phyloP scores from a whole-genome alignment of 2,329 filamentous ascomycete genomes.

The Phaeoacremonium minimum region DNA sequence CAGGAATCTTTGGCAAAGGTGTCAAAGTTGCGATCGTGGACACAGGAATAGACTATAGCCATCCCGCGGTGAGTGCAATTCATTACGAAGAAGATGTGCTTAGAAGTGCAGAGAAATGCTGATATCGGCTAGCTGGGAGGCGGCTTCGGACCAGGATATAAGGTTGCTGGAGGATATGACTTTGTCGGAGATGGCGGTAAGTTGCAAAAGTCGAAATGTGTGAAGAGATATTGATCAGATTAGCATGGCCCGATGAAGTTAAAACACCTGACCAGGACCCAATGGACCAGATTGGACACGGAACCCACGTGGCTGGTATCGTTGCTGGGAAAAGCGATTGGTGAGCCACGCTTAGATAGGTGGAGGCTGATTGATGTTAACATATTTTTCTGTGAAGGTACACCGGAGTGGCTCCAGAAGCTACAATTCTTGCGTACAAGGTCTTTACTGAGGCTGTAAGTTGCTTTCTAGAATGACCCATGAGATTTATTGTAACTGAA shows the following conservation, averaged over 20 bases:
- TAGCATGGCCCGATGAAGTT: no score
- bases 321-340: no score
- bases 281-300: conserved; percentile 27
- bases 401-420: no score
- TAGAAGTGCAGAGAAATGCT: no score
- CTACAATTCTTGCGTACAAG: no score
- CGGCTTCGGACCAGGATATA: conserved; percentile 6
- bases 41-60: conserved; percentile 2
- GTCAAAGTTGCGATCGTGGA: conserved; percentile 4
- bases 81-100: no score
- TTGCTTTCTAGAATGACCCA: no score
- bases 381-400: no score
- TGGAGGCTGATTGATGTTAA: no score
- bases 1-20: conserved; percentile 3
- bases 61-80: neutral
- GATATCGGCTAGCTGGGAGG: conserved; percentile 6
- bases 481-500: no score
- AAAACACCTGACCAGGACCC: conserved; percentile 30
- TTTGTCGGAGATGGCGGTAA: conserved; percentile 7
- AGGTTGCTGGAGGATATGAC: conserved; percentile 8
- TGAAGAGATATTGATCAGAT: conserved; percentile 13
- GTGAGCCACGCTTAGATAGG: no score
- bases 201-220: conserved; percentile 3
- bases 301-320: conserved; percentile 28
- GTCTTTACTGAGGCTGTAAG: no score